Evolutionary conservation across 139 green algal species (phyloP).

Genomic region (Diplosphaera chodatii): DNA sequence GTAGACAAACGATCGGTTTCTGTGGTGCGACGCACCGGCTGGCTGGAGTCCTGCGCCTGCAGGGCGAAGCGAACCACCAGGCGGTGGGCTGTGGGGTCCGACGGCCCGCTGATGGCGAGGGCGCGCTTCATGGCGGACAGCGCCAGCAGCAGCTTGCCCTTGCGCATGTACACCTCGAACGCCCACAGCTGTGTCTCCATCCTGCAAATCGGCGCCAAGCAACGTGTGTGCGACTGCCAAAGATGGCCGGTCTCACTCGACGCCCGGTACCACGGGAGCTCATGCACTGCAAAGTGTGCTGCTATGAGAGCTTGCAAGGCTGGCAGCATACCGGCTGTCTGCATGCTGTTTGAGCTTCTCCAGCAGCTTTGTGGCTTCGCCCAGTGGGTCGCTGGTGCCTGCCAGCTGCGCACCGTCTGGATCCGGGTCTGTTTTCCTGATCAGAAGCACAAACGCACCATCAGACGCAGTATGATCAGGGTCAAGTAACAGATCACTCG

Average conservation of each 20-base stretch:
- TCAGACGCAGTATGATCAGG: no score
- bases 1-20: no score
- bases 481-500: no score
- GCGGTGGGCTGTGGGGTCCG: slow-evolving; percentile 56
- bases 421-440: slow-evolving; percentile 60
- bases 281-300: no score
- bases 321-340: background rate
- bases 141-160: slow-evolving; percentile 66
- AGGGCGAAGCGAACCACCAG: slow-evolving; percentile 40
- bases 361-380: slow-evolving; percentile 82
- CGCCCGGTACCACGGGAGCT: no score
- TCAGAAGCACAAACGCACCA: background rate
- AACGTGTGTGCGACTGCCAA: no score
- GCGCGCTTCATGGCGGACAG: slow-evolving; percentile 63
- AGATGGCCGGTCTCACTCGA: no score
- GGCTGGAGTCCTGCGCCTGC: background rate
- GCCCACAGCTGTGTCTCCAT: slow-evolving; percentile 52
- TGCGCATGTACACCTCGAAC: slow-evolving; percentile 71
- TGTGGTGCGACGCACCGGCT: slow-evolving; percentile 1
- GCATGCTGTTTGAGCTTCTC: slow-evolving; percentile 55
- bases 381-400: slow-evolving; percentile 65
- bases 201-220: background rate
- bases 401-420: slow-evolving; percentile 77
- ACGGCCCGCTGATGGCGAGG: slow-evolving; percentile 32
- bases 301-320: no score